Percentiles rank a stretch among this genome's conserved stretches.
These are phyloP conservation scores for Pseudoscleropodium purum DNA, from an alignment of 225 moss, liverwort and hornwort genomes.

Conservation along the genomic window DNA sequence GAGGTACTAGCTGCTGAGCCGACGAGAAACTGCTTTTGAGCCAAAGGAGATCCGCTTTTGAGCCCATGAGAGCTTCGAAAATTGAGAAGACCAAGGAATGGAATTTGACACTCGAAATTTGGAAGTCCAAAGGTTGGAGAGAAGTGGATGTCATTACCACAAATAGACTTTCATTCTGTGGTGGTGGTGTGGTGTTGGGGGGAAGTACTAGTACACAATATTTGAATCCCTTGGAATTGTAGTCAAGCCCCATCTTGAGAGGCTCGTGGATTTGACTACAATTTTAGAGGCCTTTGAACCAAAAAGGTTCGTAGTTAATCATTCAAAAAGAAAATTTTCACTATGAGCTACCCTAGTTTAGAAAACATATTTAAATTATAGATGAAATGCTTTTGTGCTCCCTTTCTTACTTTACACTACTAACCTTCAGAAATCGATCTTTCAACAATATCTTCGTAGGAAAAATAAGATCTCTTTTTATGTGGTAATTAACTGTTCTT, in stretches of 20 bases:
- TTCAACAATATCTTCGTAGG: not conserved
- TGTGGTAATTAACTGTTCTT: accelerated
- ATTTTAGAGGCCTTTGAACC: accelerated
- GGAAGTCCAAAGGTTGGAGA: too few species aligned
- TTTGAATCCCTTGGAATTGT: not conserved
- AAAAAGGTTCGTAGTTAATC: not conserved
- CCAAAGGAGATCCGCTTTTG: not conserved
- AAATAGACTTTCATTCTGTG: too few species aligned
- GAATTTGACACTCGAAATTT: too few species aligned
- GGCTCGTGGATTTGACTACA: not conserved
- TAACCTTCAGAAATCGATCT: accelerated
- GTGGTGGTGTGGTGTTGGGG: too few species aligned
- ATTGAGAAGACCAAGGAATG: too few species aligned
- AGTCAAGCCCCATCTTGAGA: not conserved
- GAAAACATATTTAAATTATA: too few species aligned
- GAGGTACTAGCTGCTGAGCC: not conserved
- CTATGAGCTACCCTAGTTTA: too few species aligned
- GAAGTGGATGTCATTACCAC: too few species aligned
- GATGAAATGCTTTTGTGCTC: too few species aligned
- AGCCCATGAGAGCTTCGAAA: not conserved
- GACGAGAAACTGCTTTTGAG: not conserved
- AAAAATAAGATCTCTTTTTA: not conserved
- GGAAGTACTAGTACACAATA: not conserved
- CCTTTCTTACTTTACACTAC: not conserved
- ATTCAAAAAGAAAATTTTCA: too few species aligned